Evolutionary conservation across 441 rosid species (phyloP).

Genomic region (Pelargonium citronellum): DNA sequence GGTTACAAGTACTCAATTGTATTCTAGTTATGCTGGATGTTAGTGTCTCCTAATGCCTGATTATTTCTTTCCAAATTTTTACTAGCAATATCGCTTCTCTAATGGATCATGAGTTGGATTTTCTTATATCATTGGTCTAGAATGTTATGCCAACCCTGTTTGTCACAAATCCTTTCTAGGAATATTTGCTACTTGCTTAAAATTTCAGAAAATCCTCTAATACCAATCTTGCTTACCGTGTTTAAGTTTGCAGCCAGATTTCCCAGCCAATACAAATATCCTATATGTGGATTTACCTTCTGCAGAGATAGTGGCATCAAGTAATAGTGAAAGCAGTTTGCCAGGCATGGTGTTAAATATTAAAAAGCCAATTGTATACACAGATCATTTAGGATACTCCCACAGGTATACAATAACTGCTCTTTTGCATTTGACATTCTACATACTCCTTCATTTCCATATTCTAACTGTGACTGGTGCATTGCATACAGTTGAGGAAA

Average conservation of each 20-base stretch:
- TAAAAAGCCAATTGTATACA: constrained; percentile 57
- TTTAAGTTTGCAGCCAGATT: constrained; percentile 63
- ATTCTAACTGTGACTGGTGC: no score
- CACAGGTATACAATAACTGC: constrained; percentile 48
- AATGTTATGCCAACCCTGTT: neutral
- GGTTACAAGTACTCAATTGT: neutral
- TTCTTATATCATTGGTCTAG: neutral
- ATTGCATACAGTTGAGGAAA: no score
- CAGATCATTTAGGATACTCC: constrained; percentile 55
- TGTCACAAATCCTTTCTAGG: neutral
- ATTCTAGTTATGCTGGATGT: neutral
- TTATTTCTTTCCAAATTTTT: neutral
- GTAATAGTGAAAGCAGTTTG: constrained; percentile 52
- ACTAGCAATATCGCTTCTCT: constrained; percentile 1
- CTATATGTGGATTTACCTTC: constrained; percentile 72
- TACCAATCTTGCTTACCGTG: constrained; percentile 23
- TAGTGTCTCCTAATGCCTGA: neutral
- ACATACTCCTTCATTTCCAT: no score
- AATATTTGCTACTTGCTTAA: neutral
- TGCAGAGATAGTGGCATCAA: constrained; percentile 58
- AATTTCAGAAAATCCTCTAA: constrained; percentile 11
- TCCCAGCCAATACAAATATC: constrained; percentile 93
- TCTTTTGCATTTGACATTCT: neutral
- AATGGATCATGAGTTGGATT: neutral
- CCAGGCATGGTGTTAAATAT: constrained; percentile 81